Conservation (phyloP, 2,329 filamentous ascomycete genomes). For the Sphaerulina musiva region DNA sequence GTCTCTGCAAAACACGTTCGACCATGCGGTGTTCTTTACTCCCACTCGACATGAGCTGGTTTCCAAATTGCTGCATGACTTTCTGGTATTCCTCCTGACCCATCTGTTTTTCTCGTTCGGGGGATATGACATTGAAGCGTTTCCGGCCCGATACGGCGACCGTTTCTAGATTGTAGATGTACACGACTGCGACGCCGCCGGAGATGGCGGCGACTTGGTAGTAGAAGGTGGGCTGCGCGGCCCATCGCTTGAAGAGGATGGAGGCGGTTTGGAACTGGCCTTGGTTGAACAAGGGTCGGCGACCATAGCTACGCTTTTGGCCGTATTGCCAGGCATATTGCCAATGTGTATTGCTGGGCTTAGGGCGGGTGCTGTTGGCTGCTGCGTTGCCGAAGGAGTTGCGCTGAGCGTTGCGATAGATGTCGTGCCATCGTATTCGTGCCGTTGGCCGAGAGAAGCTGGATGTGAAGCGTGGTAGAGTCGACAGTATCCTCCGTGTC, state of each 20-base stretch:
- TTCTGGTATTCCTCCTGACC: conserved; percentile 51
- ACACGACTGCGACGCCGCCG: conserved; percentile 48
- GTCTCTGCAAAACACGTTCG: conserved; percentile 55
- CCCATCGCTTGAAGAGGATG: conserved; percentile 34
- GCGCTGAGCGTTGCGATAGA: conserved; percentile 2
- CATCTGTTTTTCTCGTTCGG: conserved; percentile 49
- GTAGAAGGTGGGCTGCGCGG: conserved; percentile 42
- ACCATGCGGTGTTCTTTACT: conserved; percentile 55
- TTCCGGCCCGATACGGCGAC: conserved; percentile 65
- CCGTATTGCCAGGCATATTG: conserved; percentile 13
- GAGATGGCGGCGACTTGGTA: conserved; percentile 41
- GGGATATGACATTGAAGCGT: conserved; percentile 64
- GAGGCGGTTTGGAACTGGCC: conserved; percentile 27
- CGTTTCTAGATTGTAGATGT: conserved; percentile 62
- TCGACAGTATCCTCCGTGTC: too few relatives aligned
- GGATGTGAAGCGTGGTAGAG: background rate
- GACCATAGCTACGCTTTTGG: conserved; percentile 13
- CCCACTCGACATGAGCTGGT: conserved; percentile 52
- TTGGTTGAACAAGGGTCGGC: conserved; percentile 29
- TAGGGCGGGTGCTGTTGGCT: background rate
- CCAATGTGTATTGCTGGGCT: background rate
- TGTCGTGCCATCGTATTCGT: conserved; percentile 9
- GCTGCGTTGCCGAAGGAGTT: background rate
- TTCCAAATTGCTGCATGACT: conserved; percentile 51
- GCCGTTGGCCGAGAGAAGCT: background rate